Conservation (phyloP, 768 basidiomycete genomes). For the Pleurotus platypus region DNA sequence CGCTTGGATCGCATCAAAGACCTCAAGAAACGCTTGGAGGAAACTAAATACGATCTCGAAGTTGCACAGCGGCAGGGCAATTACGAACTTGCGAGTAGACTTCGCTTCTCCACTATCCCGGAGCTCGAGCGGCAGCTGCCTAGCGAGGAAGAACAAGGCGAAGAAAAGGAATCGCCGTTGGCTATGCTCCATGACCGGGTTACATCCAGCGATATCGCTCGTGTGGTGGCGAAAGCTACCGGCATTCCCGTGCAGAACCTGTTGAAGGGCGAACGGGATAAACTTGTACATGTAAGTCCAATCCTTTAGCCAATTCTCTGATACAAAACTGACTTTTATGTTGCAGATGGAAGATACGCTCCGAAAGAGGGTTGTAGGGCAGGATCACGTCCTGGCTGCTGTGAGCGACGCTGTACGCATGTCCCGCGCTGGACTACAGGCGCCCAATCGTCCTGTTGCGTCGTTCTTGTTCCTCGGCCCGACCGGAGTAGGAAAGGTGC, state of each 20-base stretch:
- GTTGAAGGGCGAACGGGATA: slow-evolving; percentile 86
- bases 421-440: slow-evolving; percentile 86
- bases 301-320: no score
- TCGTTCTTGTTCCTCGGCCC: slow-evolving; percentile 91
- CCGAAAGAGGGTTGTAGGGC: slow-evolving; percentile 76
- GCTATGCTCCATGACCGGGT: slow-evolving; percentile 82
- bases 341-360: slow-evolving; percentile 84
- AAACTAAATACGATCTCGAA: slow-evolving; percentile 82
- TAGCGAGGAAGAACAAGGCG: slow-evolving; percentile 38
- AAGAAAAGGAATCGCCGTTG: slow-evolving; percentile 45
- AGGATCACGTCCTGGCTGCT: slow-evolving; percentile 82
- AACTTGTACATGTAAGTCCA: slow-evolving; percentile 73
- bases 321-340: not conserved
- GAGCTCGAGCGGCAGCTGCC: slow-evolving; percentile 74
- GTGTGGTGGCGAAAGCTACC: slow-evolving; percentile 84
- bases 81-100: slow-evolving; percentile 77
- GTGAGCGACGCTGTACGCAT: slow-evolving; percentile 91
- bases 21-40: slow-evolving; percentile 71
- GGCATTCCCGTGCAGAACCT: slow-evolving; percentile 90
- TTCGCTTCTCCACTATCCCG: slow-evolving; percentile 84
- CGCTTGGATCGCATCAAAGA: slow-evolving; percentile 69
- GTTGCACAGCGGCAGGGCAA: slow-evolving; percentile 88
- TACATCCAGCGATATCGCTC: slow-evolving; percentile 83
- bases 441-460: slow-evolving; percentile 85
- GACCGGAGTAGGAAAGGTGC: slow-evolving; percentile 81